A percentile compares a stretch with the other conserved stretches of the same genome.
phyloP scores from a whole-genome alignment of 108 stramenopile genomes.

The Fragilaria crotonensis region DNA sequence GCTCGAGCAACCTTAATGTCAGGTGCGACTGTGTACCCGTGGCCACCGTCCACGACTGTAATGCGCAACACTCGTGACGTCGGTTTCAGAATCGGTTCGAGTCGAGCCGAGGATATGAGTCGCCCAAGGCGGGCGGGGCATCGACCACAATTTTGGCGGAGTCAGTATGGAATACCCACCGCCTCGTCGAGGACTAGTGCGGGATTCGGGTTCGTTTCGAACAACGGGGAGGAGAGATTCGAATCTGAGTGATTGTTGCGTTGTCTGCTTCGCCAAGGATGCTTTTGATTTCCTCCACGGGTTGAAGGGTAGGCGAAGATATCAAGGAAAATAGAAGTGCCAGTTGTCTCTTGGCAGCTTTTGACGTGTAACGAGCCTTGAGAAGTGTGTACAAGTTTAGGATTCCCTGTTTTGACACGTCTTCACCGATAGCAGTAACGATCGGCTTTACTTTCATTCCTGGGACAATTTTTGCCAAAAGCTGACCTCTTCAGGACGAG shows the following conservation, averaged over 20 bases:
- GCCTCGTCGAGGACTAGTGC: constrained; percentile 61
- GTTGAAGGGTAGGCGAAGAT: constrained; percentile 60
- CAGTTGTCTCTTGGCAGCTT: constrained; percentile 69
- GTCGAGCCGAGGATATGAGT: constrained; percentile 54
- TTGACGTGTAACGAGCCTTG: constrained; percentile 72
- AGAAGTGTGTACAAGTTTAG: constrained; percentile 73
- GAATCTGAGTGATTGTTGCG: constrained; percentile 52
- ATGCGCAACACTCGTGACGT: constrained; percentile 69
- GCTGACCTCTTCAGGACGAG: constrained; percentile 7
- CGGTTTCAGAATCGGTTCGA: constrained; percentile 39
- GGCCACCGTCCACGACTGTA: constrained; percentile 65
- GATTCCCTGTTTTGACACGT: constrained; percentile 57
- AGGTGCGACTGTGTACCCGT: constrained; percentile 46
- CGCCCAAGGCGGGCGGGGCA: constrained; percentile 71
- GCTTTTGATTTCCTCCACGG: constrained; percentile 60
- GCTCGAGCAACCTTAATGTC: constrained; percentile 47
- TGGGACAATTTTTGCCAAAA: constrained; percentile 3
- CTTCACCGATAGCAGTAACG: constrained; percentile 1
- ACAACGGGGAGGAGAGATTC: constrained; percentile 21
- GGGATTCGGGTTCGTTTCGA: constrained; percentile 26
- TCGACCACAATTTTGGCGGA: constrained; percentile 34
- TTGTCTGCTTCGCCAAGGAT: constrained; percentile 82
- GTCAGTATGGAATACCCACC: constrained; percentile 61
- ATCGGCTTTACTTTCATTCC: constrained; percentile 4
- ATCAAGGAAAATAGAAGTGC: constrained; percentile 86